Conservation (phyloP, 768 basidiomycete species). For the Trametes punicea region DNA sequence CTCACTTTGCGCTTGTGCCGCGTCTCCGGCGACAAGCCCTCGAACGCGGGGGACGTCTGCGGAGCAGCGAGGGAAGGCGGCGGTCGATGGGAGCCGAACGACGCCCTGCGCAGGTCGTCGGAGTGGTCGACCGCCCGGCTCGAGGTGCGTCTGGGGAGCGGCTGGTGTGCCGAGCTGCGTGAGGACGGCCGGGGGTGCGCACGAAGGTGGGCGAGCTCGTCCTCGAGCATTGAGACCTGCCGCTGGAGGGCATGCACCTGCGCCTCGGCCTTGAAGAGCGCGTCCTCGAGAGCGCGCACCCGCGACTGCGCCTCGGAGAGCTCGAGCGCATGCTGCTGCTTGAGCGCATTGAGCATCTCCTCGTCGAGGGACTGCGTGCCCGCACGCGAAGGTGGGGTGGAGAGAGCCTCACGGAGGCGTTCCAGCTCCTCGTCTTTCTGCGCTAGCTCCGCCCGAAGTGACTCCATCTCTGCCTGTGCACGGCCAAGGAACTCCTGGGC, state of each 20-base stretch:
- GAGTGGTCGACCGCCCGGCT: conserved; percentile 43
- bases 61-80: conserved; percentile 32
- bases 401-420: conserved; percentile 46
- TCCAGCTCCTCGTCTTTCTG: conserved; percentile 68
- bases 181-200: conserved; percentile 35
- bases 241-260: conserved; percentile 64
- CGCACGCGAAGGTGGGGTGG: conserved; percentile 33
- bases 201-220: conserved; percentile 53
- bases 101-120: conserved; percentile 38
- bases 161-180: conserved; percentile 42
- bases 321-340: conserved; percentile 77
- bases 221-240: conserved; percentile 62
- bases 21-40: conserved; percentile 70
- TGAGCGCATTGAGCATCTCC: conserved; percentile 67
- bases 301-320: conserved; percentile 77
- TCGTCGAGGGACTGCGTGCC: conserved; percentile 58
- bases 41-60: conserved; percentile 48
- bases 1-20: conserved; percentile 81
- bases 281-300: conserved; percentile 72
- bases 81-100: conserved; percentile 32
- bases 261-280: conserved; percentile 71
- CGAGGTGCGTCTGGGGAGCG: conserved; percentile 44
- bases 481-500: conserved; percentile 59
- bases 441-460: conserved; percentile 57
- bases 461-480: conserved; percentile 68